Percentiles rank a stretch among this genome's conserved stretches.
These are phyloP conservation scores for Curvularia sp. DNA, from an alignment of 2,329 filamentous ascomycete genomes.

Conservation along the genomic window DNA sequence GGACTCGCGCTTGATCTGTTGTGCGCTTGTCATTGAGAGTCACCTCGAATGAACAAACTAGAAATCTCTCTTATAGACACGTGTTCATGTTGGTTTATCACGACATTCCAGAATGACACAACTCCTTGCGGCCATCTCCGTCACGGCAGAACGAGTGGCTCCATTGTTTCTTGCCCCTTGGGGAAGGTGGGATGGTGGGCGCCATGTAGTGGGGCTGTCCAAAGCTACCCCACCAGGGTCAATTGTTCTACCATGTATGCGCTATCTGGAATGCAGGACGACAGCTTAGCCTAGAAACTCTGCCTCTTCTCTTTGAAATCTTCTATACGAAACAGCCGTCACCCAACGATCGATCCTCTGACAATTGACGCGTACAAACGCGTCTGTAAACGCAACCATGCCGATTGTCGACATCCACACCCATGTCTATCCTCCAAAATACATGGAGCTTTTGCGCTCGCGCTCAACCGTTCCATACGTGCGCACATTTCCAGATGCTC, in stretches of 20 bases:
- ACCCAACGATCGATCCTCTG: not conserved
- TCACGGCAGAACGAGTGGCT: slow-evolving; percentile 4
- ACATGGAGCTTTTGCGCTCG: slow-evolving; percentile 64
- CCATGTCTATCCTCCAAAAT: slow-evolving; percentile 68
- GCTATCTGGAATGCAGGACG: slow-evolving; percentile 1
- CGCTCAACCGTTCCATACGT: slow-evolving; percentile 73
- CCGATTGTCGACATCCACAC: slow-evolving; percentile 67
- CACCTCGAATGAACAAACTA: not conserved
- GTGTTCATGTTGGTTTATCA: slow-evolving; percentile 3
- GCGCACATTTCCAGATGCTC: slow-evolving; percentile 65
- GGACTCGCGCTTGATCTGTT: slow-evolving; percentile 35
- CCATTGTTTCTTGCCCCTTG: slow-evolving; percentile 30
- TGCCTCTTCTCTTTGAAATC: not conserved
- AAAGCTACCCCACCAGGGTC: slow-evolving; percentile 32
- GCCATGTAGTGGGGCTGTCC: slow-evolving; percentile 34
- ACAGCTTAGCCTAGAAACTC: not conserved
- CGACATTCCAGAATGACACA: slow-evolving; percentile 7
- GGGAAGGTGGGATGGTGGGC: slow-evolving; percentile 44
- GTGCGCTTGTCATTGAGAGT: not conserved
- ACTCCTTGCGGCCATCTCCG: slow-evolving; percentile 26
- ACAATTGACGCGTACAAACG: slow-evolving; percentile 6
- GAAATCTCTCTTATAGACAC: not conserved
- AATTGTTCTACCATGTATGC: slow-evolving; percentile 20
- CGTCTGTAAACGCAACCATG: slow-evolving; percentile 32
- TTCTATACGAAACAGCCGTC: not conserved